phyloP scores from a whole-genome alignment of 352 stramenopile species.

The Plasmopara muralis region DNA sequence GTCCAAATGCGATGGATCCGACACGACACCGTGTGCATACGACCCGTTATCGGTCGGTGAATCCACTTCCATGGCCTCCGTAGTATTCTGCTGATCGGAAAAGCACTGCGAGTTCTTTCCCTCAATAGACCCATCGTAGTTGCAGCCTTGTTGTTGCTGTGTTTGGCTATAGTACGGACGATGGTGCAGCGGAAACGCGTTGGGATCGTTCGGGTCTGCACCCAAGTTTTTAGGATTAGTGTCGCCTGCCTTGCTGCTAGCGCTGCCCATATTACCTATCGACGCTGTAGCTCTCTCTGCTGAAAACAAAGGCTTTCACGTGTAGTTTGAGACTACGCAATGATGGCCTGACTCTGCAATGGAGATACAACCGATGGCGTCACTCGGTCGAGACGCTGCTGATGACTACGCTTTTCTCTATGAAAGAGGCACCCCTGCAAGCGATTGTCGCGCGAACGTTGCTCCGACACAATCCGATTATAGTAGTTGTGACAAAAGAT shows the following conservation, averaged over 20 bases:
- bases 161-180: conserved; percentile 53
- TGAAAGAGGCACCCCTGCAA: conserved; percentile 2
- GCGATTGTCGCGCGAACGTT: conserved; percentile 6
- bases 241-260: conserved; percentile 77
- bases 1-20: conserved; percentile 12
- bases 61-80: conserved; percentile 69
- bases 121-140: conserved; percentile 5
- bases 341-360: background rate
- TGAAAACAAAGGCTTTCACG: conserved; percentile 14
- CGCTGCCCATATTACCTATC: conserved; percentile 57
- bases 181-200: conserved; percentile 59
- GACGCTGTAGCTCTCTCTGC: conserved; percentile 3
- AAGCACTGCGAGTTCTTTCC: conserved; percentile 16
- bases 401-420: conserved; percentile 9
- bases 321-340: conserved; percentile 7
- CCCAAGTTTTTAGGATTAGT: conserved; percentile 72
- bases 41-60: conserved; percentile 28
- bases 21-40: conserved; percentile 27
- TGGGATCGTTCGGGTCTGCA: conserved; percentile 38
- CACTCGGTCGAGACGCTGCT: conserved; percentile 5
- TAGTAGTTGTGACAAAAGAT: background rate
- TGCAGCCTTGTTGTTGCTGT: conserved; percentile 9
- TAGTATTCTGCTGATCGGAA: conserved; percentile 13
- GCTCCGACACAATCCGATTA: background rate
- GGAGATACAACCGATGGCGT: conserved; percentile 1